Evolutionary conservation across 331 rosid genomes (phyloP), one percentile per base, ranked within the genome.

Genomic region (Prunus yedoensis): DNA sequence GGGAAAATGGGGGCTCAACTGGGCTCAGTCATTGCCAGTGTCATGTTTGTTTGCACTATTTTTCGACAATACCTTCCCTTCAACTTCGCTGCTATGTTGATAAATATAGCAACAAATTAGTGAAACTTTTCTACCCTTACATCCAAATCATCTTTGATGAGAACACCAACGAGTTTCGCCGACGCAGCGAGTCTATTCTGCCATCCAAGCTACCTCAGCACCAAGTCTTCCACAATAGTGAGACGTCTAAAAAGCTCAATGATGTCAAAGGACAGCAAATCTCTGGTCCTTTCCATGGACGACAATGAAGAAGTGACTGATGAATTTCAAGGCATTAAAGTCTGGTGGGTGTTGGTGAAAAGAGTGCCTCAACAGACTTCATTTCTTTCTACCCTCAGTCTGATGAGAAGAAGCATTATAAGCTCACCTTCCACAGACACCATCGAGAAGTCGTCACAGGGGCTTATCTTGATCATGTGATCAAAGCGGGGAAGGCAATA

Each of bases 101-200:
- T 38, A 10, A 30, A 23, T 66, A 76, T 51, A 38, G 27, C 16
- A 73, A 80, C 6, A 89, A 82, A 60, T 0, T 78, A 1, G 13
- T 27, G 2, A 41, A 50, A 10, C 72, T 68, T 16, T 16, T 80
- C 0, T 79, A 73, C 32, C 92, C 92, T 28, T 84, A 86, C 11
- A 56, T 86, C 66, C 84, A 85, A 52, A 84, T 88, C 10, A 82
- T 57, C 9, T 87, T 90, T 72, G 80, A 77, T 49, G 90, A 82
- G 10, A 78, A 74, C 50, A 23, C 92, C 0, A 87, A 90, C 0
- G 87, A 81, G 5, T 53, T 78, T 0, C 72, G 86, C 27, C 76
- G 71, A 10, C 53, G 74, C 0, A 90, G 85, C 6, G 82, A 88
- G 86, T 87, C 1, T 90, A 82, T 38, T 28, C 43, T 10, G 21